These are phyloP conservation scores for Novymonas esmeraldas DNA, from an alignment of 208 protist species.

Conservation along the genomic window DNA sequence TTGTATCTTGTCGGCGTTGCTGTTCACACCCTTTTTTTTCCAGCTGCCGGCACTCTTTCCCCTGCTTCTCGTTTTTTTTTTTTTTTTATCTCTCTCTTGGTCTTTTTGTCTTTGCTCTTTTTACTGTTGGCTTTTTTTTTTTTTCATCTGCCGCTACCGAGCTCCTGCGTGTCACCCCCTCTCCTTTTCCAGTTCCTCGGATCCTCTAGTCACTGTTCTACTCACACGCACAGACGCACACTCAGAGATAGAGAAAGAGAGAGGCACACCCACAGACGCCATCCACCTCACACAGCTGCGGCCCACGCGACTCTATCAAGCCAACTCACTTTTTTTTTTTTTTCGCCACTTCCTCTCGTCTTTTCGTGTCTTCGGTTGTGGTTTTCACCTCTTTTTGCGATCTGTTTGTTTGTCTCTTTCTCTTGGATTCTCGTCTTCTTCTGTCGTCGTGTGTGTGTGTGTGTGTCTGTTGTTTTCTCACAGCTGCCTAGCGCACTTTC, in stretches of 20 bases:
- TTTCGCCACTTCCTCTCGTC: conserved; percentile 6
- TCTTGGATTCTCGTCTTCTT: neutral
- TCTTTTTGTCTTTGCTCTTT: neutral
- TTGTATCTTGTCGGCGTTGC: neutral
- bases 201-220: neutral
- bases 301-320: neutral
- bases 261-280: neutral
- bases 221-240: too few relatives aligned
- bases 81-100: neutral
- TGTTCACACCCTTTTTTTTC: neutral
- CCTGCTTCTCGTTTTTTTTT: neutral
- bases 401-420: neutral
- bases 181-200: neutral
- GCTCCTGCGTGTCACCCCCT: neutral
- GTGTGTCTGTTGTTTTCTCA: neutral
- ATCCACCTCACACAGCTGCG: neutral
- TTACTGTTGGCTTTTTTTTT: neutral
- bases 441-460: neutral
- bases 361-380: neutral
- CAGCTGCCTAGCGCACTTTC: too few relatives aligned
- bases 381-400: neutral
- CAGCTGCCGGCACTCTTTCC: neutral
- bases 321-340: neutral
- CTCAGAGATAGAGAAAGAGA: too few relatives aligned
- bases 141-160: neutral